Conservation (phyloP, 2,329 filamentous ascomycete species). For the Tolypocladium album region DNA sequence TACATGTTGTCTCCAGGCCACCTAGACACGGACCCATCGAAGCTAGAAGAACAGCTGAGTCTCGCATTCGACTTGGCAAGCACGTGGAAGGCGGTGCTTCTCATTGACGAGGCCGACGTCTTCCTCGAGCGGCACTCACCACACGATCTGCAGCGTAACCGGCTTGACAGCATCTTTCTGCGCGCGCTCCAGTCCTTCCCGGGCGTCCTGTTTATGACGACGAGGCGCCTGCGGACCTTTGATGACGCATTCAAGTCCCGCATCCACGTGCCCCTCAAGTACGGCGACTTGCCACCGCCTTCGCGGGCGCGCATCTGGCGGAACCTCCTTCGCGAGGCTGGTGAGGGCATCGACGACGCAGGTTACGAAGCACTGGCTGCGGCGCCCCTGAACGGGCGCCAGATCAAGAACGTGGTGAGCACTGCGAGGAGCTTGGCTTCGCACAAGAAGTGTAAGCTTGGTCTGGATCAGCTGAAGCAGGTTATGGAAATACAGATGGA, state of each 20-base stretch:
- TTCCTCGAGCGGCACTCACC: conserved; percentile 19
- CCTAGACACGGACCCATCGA: not conserved
- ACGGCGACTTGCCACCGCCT: conserved; percentile 7
- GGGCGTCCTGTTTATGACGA: conserved; percentile 38
- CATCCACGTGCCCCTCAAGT: conserved; percentile 33
- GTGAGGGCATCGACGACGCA: not conserved
- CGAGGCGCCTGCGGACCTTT: conserved; percentile 35
- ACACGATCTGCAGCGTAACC: conserved; percentile 21
- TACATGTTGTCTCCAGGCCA: conserved; percentile 31
- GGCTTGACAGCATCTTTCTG: conserved; percentile 28
- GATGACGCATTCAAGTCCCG: conserved; percentile 40
- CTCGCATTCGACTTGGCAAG: conserved; percentile 17
- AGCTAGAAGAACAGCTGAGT: not conserved
- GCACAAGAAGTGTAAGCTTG: not conserved
- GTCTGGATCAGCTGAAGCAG: not conserved
- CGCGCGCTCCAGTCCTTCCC: conserved; percentile 35
- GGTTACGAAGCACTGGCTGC: not conserved
- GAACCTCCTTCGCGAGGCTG: not conserved
- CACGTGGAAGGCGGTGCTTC: conserved; percentile 25
- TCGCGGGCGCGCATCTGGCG: not conserved
- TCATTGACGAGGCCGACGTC: conserved; percentile 26
- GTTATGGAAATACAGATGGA: not conserved
- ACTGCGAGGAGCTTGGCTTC: conserved; percentile 3
- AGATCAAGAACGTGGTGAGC: not conserved
- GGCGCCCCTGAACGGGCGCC: not conserved